Evolutionary conservation across 2,329 filamentous ascomycete genomes (phyloP), one percentile per base, ranked within the genome.

Genomic region (Aspergillus proliferans): DNA sequence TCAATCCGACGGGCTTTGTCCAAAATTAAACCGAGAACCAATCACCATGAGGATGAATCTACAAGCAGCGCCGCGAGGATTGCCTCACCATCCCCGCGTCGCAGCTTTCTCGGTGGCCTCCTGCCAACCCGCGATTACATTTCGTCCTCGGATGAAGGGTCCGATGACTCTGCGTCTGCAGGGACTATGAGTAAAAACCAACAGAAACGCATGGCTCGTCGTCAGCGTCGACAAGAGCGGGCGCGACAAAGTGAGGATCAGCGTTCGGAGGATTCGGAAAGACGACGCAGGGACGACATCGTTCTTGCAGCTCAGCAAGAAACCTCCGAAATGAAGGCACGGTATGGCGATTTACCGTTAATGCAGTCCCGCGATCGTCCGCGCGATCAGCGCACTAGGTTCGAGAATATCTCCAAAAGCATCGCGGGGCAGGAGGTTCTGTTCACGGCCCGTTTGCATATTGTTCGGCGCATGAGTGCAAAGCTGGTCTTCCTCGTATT

Each of bases 401-500:
- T 85, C 15, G 71, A 76, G 12, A 70, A 76, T 39, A 74, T 85
- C 45, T 75, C 72, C 5, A 63, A 71, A 3, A 69, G 71, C n/a
- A 70, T 77, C 50, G 73, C 77, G 18, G 85, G 83, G 30, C 71
- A 83, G 57, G 73, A 79, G 54, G 75, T 89, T 45, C 70, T 73
- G 48, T 89, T 91, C 71, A 81, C 82, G 38, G 86, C 85, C 33
- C 79, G 88, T 30, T 75, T 93, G 18, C 86, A 92, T 67, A 88
- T 90, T 49, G 78, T 93, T 50, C 83, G 91, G 43, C 85, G 86
- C 58, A 80, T 95, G 73, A 92, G 88, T 64, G 80, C 87, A 58
- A 85, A 87, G 57, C 76, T 95, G 30, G 87, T 89, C 60, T 95
- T 95, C 68, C 74, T 95, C 40, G 80, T 95, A 50, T 86, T 95